Percentiles rank a stretch among this genome's conserved stretches.
These are phyloP conservation scores for Drechslera avenae DNA, from an alignment of 2,329 filamentous ascomycete species.

Conservation along the genomic window DNA sequence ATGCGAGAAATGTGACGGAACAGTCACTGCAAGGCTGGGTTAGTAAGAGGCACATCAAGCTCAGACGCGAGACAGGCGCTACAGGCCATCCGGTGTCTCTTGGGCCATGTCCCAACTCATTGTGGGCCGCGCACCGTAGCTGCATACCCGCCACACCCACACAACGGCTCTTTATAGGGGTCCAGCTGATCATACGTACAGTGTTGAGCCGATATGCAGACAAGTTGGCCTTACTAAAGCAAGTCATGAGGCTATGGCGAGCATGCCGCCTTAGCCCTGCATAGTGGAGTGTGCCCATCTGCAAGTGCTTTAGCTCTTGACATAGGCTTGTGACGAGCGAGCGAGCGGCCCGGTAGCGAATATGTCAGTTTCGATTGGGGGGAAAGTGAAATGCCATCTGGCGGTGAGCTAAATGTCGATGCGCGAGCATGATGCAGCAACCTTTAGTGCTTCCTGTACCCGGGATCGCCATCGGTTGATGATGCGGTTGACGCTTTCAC, in stretches of 20 bases:
- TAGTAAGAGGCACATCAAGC: conserved; percentile 2
- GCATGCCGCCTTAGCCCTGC: conserved; percentile 12
- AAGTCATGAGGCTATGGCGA: conserved; percentile 15
- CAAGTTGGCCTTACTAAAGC: conserved; percentile 8
- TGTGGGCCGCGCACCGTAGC: conserved; percentile 12
- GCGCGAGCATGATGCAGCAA: conserved; percentile 4
- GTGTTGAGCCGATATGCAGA: conserved; percentile 16
- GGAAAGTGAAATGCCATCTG: conserved; percentile 9
- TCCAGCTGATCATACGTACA: conserved; percentile 12
- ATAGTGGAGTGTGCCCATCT: conserved; percentile 13
- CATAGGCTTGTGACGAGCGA: conserved; percentile 12
- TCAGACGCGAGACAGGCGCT: conserved; percentile 11
- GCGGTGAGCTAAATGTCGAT: conserved; percentile 11
- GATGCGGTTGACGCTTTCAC: neutral
- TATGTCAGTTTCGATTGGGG: conserved; percentile 3
- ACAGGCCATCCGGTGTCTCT: too few relatives aligned
- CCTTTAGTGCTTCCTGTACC: neutral
- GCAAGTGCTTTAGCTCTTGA: conserved; percentile 8
- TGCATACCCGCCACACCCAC: conserved; percentile 15
- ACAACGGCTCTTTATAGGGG: conserved; percentile 4
- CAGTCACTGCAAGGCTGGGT: conserved; percentile 12
- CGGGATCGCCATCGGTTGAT: neutral
- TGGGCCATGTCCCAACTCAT: neutral
- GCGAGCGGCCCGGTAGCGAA: conserved; percentile 14
- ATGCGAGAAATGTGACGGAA: conserved; percentile 9